Conservation (phyloP, 2,329 filamentous ascomycete genomes). For the Colletotrichum sp. region DNA sequence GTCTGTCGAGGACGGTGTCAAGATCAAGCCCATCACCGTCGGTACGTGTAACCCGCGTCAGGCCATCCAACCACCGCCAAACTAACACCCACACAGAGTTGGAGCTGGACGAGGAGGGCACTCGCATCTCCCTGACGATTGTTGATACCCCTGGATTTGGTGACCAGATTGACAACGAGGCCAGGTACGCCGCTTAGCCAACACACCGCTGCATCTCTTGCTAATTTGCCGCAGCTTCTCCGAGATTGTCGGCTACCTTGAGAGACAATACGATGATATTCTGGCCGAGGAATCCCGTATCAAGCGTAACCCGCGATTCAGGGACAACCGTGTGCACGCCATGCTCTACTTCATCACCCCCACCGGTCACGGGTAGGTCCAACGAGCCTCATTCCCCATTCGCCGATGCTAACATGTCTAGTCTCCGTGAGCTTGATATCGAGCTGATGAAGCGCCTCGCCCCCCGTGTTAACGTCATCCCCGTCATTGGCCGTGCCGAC, state of each 20-base stretch:
- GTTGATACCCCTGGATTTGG: conserved; percentile 98
- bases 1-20: conserved; percentile 94
- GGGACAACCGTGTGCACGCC: conserved; percentile 97
- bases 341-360: conserved; percentile 99
- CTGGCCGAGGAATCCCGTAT: conserved; percentile 99
- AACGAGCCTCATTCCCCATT: neutral
- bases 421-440: conserved; percentile 97
- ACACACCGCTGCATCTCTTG: neutral
- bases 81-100: conserved; percentile 66
- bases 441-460: conserved; percentile 99
- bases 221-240: conserved; percentile 71
- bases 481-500: conserved; percentile 97
- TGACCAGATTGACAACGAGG: conserved; percentile 99
- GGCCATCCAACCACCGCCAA: neutral
- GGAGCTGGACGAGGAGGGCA: conserved; percentile 97
- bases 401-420: conserved; percentile 37
- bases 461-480: conserved; percentile 97
- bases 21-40: conserved; percentile 98
- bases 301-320: conserved; percentile 99
- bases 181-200: conserved; percentile 66
- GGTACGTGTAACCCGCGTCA: conserved; percentile 59
- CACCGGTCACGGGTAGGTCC: conserved; percentile 84
- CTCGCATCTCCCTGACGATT: conserved; percentile 96
- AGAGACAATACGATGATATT: conserved; percentile 99
- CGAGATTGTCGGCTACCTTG: conserved; percentile 97